These are phyloP conservation scores for Eutrema japonicum DNA, from an alignment of 345 rosid species.

Conservation along the genomic window DNA sequence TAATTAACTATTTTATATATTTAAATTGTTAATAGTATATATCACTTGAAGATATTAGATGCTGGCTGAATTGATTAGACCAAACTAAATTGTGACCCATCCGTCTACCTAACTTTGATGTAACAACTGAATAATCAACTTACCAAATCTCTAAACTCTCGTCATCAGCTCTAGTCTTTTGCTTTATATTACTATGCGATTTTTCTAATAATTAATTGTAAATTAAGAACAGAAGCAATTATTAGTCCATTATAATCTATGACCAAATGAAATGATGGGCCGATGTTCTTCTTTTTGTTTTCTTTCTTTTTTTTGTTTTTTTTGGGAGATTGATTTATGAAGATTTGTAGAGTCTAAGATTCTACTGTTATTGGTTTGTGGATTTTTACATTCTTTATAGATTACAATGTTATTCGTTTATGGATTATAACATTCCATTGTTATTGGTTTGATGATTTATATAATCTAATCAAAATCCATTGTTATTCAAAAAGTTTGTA, in stretches of 20 bases:
- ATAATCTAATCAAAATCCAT: too few relatives aligned
- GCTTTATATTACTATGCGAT: not conserved
- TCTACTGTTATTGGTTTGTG: too few relatives aligned
- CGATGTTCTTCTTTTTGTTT: conserved; percentile 1
- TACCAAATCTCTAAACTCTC: conserved; percentile 22
- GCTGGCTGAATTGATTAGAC: conserved; percentile 23
- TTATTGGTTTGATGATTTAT: too few relatives aligned
- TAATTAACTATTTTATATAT: not conserved
- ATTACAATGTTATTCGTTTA: too few relatives aligned
- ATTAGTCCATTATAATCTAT: conserved; percentile 28
- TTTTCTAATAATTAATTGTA: not conserved
- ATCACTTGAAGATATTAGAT: not conserved
- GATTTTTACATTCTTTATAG: too few relatives aligned
- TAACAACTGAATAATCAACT: conserved; percentile 24
- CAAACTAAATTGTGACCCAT: conserved; percentile 12
- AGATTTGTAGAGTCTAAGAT: too few relatives aligned
- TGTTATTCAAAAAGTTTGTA: too few relatives aligned
- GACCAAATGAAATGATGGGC: conserved; percentile 31
- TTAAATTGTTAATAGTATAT: not conserved
- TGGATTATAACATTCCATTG: too few relatives aligned
- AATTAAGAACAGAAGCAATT: conserved; percentile 26
- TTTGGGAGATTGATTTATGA: too few relatives aligned
- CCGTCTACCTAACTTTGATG: conserved; percentile 33
- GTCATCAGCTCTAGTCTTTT: not conserved
- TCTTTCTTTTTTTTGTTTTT: too few relatives aligned